These are phyloP conservation scores for Fusarium mangiferae DNA, from an alignment of 2,329 filamentous ascomycete genomes.

Conservation along the genomic window DNA sequence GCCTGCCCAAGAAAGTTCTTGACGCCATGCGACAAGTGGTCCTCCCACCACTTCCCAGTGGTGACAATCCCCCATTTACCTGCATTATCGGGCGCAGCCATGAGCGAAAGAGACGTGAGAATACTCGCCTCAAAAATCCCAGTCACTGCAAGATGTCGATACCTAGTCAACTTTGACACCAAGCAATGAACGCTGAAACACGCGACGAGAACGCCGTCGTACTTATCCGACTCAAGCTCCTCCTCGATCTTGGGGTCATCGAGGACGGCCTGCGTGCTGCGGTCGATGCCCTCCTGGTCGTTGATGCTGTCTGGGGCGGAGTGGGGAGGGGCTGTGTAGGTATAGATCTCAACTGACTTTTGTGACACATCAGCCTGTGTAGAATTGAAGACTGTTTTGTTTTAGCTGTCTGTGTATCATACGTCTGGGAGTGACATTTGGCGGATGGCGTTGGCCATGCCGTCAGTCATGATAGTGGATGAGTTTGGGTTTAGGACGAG, in stretches of 20 bases:
- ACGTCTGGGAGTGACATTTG: conserved; percentile 48
- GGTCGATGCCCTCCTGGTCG: conserved; percentile 72
- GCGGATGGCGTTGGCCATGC: conserved; percentile 63
- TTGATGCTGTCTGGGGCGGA: conserved; percentile 80
- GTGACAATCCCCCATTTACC: conserved; percentile 86
- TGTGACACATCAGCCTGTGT: conserved; percentile 25
- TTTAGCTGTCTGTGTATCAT: conserved; percentile 6
- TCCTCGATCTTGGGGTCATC: conserved; percentile 57
- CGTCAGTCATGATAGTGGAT: conserved; percentile 75
- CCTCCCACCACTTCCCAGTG: conserved; percentile 86
- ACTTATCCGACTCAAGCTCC: conserved; percentile 52
- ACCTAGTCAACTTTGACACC: conserved; percentile 65
- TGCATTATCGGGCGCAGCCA: conserved; percentile 33
- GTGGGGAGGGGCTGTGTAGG: conserved; percentile 71
- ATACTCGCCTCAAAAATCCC: conserved; percentile 93
- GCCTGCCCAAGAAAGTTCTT: conserved; percentile 67
- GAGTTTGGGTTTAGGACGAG: conserved; percentile 86
- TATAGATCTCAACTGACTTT: conserved; percentile 62
- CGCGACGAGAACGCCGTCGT: conserved; percentile 85
- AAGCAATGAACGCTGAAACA: conserved; percentile 90
- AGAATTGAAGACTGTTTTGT: not conserved
- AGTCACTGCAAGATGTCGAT: conserved; percentile 46
- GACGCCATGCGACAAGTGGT: conserved; percentile 74
- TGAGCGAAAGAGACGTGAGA: conserved; percentile 67
- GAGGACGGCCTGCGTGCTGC: conserved; percentile 71